Base-by-base conservation (phyloP, 2,329 filamentous ascomycete genomes). In the Cadophora sp. region DNA sequence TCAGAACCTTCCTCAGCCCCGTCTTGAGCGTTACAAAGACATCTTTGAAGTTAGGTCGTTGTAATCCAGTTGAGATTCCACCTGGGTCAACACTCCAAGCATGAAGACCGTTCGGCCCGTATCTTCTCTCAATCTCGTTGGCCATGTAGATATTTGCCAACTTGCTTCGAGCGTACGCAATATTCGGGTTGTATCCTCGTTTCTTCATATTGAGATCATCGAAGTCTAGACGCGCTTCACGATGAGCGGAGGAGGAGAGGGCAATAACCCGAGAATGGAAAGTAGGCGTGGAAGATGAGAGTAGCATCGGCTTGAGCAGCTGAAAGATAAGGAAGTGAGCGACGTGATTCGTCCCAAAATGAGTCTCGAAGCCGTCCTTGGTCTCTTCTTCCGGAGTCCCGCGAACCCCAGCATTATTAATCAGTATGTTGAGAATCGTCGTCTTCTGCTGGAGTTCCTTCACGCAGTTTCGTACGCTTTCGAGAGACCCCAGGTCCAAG, bases 211-310 rank as follows among this genome's bases (percentile, higher is more conserved):
- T 58, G 51, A 56, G 47, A 47, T 66, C 66, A 8, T 48, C 24
- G 0, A 78, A 83, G 64, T 83, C 67, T 6, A 81, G 80, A 1
- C 71, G 70, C 1, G 70, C 67, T 18, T 79, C 77, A 18, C 79
- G 78, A 70, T 86, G 84, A 2, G 71, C 82, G 0, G 77, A 68
- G 0, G 81, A 83, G 0, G 81, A 78, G 1, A 85, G 73, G 0
- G 76, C 73, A 53, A 87, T 77, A 1, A 86, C 81, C 1, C 84
- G 80, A 0, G 81, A 83, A 9, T 79, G 73, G 65, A 81, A 83
- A 0, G 70, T 68, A 0, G 80, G 74, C 0, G 79, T 81, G 1
- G 78, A 71, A 1, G 78, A 78, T 0, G 62, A 13, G 11, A 55
- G 51, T 13, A 60, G 16, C 6, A 30, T n/a, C 16, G 58, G 41